These are phyloP conservation scores for Scheffersomyces lignicola DNA, from an alignment of 1,139 yeast species.

Conservation along the genomic window DNA sequence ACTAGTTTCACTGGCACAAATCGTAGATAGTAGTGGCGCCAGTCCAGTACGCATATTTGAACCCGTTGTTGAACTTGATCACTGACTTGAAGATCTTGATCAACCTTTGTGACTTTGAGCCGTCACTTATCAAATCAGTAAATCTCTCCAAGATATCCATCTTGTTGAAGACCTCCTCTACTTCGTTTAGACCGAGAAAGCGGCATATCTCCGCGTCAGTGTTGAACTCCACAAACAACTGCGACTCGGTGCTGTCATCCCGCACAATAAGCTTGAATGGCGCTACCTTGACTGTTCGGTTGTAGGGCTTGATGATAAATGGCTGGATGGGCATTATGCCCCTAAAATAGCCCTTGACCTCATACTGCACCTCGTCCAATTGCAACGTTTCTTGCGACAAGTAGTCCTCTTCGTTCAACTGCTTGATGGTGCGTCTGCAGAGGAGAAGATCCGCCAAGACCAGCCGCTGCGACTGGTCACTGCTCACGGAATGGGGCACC, in stretches of 20 bases:
- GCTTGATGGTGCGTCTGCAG: too few species aligned
- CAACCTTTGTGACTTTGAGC: too few species aligned
- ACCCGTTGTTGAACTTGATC: conserved; percentile 1
- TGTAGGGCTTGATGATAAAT: conserved; percentile 30
- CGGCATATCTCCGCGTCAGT: conserved; percentile 26
- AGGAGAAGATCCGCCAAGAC: too few species aligned
- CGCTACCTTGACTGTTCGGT: conserved; percentile 28
- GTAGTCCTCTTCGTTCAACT: too few species aligned
- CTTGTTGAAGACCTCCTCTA: conserved; percentile 24
- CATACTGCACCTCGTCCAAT: conserved; percentile 13
- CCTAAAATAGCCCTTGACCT: conserved; percentile 18
- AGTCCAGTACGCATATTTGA: conserved; percentile 13
- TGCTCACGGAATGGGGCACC: too few species aligned
- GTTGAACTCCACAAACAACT: conserved; percentile 24
- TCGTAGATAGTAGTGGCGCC: conserved; percentile 9
- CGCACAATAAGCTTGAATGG: conserved; percentile 23
- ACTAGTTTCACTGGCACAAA: conserved; percentile 1
- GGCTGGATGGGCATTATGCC: conserved; percentile 20
- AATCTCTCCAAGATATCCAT: conserved; percentile 2
- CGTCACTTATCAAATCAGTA: neutral
- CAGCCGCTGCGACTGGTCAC: too few species aligned
- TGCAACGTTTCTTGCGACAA: too few species aligned
- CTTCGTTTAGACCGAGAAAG: conserved; percentile 28
- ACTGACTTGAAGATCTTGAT: neutral
- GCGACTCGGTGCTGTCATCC: conserved; percentile 11